phyloP scores from a whole-genome alignment of 192 early-diverging fungal genomes.

The Anaeromyces robustus region DNA sequence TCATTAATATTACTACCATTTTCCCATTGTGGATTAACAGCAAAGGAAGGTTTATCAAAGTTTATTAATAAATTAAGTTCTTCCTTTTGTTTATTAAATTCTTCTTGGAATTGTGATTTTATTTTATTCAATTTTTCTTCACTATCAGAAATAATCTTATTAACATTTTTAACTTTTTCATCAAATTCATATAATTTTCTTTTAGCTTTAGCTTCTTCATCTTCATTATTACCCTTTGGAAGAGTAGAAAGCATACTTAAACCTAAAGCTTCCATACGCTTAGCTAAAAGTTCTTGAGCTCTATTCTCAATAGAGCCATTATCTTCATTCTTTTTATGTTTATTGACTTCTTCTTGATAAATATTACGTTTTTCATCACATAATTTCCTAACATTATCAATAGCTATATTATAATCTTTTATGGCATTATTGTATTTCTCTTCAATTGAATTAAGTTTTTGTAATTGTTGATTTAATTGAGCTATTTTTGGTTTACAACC shows the following conservation, averaged over 20 bases:
- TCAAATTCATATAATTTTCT: neutral
- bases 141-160: neutral
- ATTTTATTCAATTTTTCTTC: neutral
- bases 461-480: neutral
- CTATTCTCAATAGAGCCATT: neutral
- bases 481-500: neutral
- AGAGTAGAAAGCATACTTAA: neutral
- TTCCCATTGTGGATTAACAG: neutral
- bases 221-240: neutral
- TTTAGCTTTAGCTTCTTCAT: neutral
- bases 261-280: neutral
- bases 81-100: neutral
- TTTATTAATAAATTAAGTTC: neutral
- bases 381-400: neutral
- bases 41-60: neutral
- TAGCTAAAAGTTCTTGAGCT: neutral
- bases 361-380: neutral
- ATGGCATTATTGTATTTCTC: neutral
- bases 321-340: neutral
- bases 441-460: neutral
- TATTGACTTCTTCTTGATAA: neutral
- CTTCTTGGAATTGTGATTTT: neutral
- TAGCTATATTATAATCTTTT: neutral
- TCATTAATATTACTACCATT: neutral
- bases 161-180: neutral